Conservation (phyloP, 257 asterid species). For the Nicotiana sylvestris region DNA sequence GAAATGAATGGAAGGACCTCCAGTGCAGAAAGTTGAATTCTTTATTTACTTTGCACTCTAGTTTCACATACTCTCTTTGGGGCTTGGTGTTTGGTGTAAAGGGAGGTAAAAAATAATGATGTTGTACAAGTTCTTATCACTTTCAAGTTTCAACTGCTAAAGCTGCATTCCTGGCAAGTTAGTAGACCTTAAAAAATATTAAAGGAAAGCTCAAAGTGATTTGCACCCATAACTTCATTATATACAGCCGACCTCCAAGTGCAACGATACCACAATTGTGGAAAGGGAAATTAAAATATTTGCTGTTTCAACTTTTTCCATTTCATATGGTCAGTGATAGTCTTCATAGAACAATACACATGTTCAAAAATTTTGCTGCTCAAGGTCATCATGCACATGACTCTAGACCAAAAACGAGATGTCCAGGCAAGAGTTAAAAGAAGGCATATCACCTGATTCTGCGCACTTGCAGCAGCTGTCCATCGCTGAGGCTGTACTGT, state of each 20-base stretch:
- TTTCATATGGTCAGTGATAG: background rate
- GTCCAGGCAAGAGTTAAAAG: background rate
- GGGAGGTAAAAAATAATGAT: background rate
- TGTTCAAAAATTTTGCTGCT: background rate
- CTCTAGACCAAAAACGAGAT: background rate
- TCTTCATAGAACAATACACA: background rate
- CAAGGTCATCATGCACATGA: background rate
- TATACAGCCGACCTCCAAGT: background rate
- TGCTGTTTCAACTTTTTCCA: background rate
- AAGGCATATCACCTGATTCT: constrained; percentile 54
- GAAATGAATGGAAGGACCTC: background rate
- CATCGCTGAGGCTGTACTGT: constrained; percentile 52
- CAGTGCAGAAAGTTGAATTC: background rate
- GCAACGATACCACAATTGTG: background rate
- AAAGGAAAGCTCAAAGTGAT: background rate
- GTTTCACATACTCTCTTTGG: background rate
- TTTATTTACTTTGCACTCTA: background rate
- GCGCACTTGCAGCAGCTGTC: constrained; percentile 53
- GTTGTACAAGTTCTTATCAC: background rate
- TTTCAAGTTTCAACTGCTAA: background rate
- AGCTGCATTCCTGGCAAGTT: background rate
- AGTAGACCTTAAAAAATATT: background rate
- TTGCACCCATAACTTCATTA: background rate
- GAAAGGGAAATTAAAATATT: background rate
- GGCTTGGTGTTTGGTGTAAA: background rate